Conservation (phyloP, 2,329 filamentous ascomycete species). For the Zasmidium angulare region DNA sequence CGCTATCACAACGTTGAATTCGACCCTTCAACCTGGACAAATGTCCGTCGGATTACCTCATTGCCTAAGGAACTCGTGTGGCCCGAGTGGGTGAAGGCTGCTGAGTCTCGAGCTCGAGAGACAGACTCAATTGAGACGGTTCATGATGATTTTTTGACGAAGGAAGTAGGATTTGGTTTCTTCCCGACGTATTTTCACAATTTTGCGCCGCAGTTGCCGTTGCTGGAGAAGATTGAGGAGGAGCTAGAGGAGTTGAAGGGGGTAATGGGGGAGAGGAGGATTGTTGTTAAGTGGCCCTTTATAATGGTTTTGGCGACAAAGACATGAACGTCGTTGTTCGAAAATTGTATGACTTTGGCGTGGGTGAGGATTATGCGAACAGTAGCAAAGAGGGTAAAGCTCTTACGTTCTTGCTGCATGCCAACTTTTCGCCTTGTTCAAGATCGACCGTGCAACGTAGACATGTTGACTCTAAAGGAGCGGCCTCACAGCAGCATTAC, state of each 20-base stretch:
- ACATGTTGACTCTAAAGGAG: too few relatives aligned
- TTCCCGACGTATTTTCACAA: slow-evolving; percentile 3
- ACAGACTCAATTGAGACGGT: slow-evolving; percentile 2
- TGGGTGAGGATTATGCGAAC: too few relatives aligned
- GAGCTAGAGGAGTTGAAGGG: slow-evolving; percentile 6
- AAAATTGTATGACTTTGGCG: too few relatives aligned
- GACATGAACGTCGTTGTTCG: not conserved
- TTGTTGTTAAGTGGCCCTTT: slow-evolving; percentile 8
- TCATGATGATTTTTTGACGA: not conserved
- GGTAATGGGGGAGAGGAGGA: slow-evolving; percentile 3
- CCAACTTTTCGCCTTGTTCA: too few relatives aligned
- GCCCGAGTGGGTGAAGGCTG: not conserved
- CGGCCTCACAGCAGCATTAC: too few relatives aligned
- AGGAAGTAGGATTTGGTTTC: slow-evolving; percentile 3
- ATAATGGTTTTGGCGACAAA: slow-evolving; percentile 10
- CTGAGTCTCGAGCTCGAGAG: not conserved
- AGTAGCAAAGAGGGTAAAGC: too few relatives aligned
- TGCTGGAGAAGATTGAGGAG: not conserved
- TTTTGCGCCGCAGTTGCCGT: slow-evolving; percentile 4
- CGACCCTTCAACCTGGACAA: not conserved
- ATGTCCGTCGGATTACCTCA: slow-evolving; percentile 3
- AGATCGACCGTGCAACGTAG: too few relatives aligned
- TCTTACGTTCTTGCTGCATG: too few relatives aligned
- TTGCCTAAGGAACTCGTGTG: not conserved
- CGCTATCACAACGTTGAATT: slow-evolving; percentile 7